Conservation (phyloP, 495 filamentous ascomycete genomes). For the Hypoxylon subgilvum region DNA sequence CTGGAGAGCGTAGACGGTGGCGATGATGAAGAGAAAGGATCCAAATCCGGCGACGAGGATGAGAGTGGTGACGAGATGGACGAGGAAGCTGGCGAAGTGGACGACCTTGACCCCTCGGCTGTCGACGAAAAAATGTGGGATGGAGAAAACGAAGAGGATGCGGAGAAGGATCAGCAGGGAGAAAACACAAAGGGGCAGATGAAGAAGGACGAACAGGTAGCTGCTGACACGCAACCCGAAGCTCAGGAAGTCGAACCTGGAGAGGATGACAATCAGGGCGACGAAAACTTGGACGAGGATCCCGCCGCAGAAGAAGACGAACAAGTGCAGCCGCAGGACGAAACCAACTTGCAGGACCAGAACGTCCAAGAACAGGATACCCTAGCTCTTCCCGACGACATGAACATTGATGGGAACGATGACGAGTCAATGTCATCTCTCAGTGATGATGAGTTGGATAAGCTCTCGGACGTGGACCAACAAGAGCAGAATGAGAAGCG, state of each 20-base stretch:
- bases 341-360: constrained; percentile 66
- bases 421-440: constrained; percentile 52
- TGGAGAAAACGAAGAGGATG: constrained; percentile 72
- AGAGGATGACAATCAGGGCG: constrained; percentile 56
- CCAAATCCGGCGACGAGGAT: constrained; percentile 59
- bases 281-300: constrained; percentile 60
- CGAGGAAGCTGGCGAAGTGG: constrained; percentile 86
- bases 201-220: constrained; percentile 68
- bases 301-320: constrained; percentile 71
- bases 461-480: constrained; percentile 58
- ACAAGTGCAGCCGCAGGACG: constrained; percentile 72
- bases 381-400: constrained; percentile 70
- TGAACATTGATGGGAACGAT: constrained; percentile 70
- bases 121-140: constrained; percentile 99
- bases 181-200: constrained; percentile 69
- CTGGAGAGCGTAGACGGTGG: constrained; percentile 68
- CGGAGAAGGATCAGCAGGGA: constrained; percentile 83
- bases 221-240: constrained; percentile 66
- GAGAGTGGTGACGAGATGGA: constrained; percentile 74
- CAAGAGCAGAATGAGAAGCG: constrained; percentile 47
- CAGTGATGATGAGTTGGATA: constrained; percentile 63
- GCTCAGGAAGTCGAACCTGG: constrained; percentile 58
- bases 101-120: constrained; percentile 83
- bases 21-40: constrained; percentile 59
- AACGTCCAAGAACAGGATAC: constrained; percentile 68